phyloP scores from a whole-genome alignment of 805 yeast species.

The Sugiyamaella chiloensis region DNA sequence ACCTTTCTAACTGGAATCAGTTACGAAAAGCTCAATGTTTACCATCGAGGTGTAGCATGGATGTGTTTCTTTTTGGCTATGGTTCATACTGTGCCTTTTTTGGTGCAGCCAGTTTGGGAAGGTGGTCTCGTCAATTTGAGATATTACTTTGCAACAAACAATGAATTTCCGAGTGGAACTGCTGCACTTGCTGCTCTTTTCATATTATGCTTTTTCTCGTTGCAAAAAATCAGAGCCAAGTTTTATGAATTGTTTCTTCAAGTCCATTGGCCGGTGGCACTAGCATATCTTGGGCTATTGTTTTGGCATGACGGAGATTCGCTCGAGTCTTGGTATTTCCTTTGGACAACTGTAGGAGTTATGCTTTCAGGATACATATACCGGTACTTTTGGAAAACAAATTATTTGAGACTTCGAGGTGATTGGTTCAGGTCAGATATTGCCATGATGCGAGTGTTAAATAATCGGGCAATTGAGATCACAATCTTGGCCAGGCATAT shows the following conservation, averaged over 20 bases:
- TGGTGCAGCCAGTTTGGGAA: slow-evolving; percentile 17
- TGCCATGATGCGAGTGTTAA: slow-evolving; percentile 8
- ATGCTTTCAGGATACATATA: slow-evolving; percentile 14
- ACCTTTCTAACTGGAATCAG: slow-evolving; percentile 21
- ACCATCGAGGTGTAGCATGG: slow-evolving; percentile 21
- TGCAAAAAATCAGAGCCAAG: slow-evolving; percentile 15
- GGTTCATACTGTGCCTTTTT: slow-evolving; percentile 22
- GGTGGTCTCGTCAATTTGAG: slow-evolving; percentile 17
- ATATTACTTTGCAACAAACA: background rate
- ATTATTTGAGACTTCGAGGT: slow-evolving; percentile 15
- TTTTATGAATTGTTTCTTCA: slow-evolving; percentile 21
- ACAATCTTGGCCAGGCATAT: slow-evolving; percentile 9
- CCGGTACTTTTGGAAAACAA: slow-evolving; percentile 19
- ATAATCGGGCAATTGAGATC: slow-evolving; percentile 15
- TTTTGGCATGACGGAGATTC: slow-evolving; percentile 18
- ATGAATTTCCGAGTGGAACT: slow-evolving; percentile 9
- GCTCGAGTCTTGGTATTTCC: slow-evolving; percentile 20
- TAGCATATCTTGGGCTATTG: slow-evolving; percentile 20
- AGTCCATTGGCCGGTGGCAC: slow-evolving; percentile 23
- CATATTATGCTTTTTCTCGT: slow-evolving; percentile 16
- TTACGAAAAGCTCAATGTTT: slow-evolving; percentile 21
- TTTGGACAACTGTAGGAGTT: slow-evolving; percentile 19
- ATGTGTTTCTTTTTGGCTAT: slow-evolving; percentile 16
- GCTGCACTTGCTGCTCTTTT: slow-evolving; percentile 16
- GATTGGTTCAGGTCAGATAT: slow-evolving; percentile 19